Percentiles rank a stretch among this genome's conserved stretches.
phyloP scores from a whole-genome alignment of 805 yeast species.

The Candida mattraensis region DNA sequence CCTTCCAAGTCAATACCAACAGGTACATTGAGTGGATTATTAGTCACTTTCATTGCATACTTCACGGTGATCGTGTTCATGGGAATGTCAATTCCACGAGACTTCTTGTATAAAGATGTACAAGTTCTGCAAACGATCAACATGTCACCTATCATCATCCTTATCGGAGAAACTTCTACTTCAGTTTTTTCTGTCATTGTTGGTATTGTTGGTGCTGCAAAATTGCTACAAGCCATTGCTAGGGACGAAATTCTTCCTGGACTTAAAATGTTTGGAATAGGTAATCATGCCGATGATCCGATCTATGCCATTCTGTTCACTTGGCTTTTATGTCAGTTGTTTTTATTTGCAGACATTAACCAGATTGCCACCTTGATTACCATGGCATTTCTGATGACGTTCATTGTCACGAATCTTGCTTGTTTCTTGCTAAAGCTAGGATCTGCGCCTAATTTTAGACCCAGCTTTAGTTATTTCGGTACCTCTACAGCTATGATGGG shows the following conservation, averaged over 20 bases:
- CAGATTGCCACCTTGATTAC: conserved; percentile 94
- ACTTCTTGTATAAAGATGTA: conserved; percentile 71
- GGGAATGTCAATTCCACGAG: conserved; percentile 80
- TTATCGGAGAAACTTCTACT: conserved; percentile 90
- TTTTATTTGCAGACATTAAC: conserved; percentile 86
- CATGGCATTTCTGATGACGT: conserved; percentile 96
- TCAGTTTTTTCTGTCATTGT: conserved; percentile 90
- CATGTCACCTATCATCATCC: conserved; percentile 61
- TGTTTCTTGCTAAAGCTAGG: conserved; percentile 86
- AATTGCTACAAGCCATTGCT: conserved; percentile 87
- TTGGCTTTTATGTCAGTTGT: conserved; percentile 80
- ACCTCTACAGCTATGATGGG: conserved; percentile 81
- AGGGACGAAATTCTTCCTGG: conserved; percentile 88
- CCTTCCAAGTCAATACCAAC: conserved; percentile 90
- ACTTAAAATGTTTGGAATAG: conserved; percentile 55
- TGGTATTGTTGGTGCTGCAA: conserved; percentile 95
- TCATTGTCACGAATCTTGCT: conserved; percentile 90
- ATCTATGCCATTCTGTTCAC: conserved; percentile 67
- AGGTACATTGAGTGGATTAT: conserved; percentile 87
- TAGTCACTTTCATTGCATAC: conserved; percentile 75
- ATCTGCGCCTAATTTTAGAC: conserved; percentile 97
- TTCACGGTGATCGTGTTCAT: conserved; percentile 77
- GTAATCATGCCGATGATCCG: conserved; percentile 54
- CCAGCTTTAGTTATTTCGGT: conserved; percentile 86
- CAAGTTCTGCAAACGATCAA: conserved; percentile 84